Evolutionary conservation across 1,284 basidiomycete genomes (phyloP), one percentile per base, ranked within the genome.

Genomic region (Cystobasidium sp.): DNA sequence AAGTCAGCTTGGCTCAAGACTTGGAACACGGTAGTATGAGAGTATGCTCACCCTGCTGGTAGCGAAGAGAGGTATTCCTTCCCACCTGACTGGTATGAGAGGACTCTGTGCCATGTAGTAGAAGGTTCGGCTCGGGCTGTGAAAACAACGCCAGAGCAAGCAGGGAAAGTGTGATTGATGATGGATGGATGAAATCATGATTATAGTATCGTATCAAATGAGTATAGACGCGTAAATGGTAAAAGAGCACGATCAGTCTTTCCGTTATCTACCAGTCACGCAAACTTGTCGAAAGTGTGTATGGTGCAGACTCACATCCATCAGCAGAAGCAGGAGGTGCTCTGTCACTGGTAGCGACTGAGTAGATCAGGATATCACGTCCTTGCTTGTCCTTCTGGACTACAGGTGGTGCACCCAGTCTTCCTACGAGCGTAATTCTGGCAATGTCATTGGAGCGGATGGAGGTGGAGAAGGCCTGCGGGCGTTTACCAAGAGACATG

Each of bases 351-450:
- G 79, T 80, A 16, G 79, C 79, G 55, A 80, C 76, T 49, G 75
- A 77, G 77, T 80, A 80, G 70, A 76, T 76, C 59, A 80, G 62
- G 70, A 76, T 94, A 86, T 92, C 90, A 80, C 88, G 89, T 76
- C 91, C 88, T 73, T 84, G 88, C 83, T 87, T 90, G 1, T 90
- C 89, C 55, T 83, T 84, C 67, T 88, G 87, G 49, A 87, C 80
- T 80, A 91, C 90, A 56, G 92, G 90, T 62, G 90, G 88, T 79
- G 80, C 88, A 37, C 86, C 87, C 59, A 94, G 83, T 66, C 87
- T 87, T 52, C 92, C 92, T 79, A 94, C 84, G 75, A 94, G 88
- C 37, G 86, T 86, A 74, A 94, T 86, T 82, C 89, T 91, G 22
- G 91, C 86, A 62, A 93, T 79, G 22, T 66, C 56, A 81, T 79